phyloP scores from a whole-genome alignment of 495 filamentous ascomycete species.

The Hypoxylon perforatum region DNA sequence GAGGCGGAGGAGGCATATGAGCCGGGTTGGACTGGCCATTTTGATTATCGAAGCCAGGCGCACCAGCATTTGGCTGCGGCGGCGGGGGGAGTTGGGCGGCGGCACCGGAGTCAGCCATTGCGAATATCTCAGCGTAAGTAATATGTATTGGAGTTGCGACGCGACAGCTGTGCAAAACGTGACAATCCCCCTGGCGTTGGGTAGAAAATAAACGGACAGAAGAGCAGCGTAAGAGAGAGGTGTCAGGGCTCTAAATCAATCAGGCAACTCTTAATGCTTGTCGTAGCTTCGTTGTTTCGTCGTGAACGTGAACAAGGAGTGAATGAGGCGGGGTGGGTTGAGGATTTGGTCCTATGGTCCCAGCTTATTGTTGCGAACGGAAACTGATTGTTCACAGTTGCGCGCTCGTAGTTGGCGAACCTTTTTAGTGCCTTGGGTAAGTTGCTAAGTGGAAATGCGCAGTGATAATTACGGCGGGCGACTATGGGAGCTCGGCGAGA shows the following conservation, averaged over 20 bases:
- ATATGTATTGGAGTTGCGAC: slow-evolving; percentile 25
- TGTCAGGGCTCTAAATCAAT: slow-evolving; percentile 26
- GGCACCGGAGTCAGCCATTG: slow-evolving; percentile 75
- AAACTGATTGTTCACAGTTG: slow-evolving; percentile 17
- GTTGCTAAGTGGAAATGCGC: slow-evolving; percentile 24
- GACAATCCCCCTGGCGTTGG: slow-evolving; percentile 27
- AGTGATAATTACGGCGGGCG: slow-evolving; percentile 27
- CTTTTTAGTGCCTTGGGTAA: slow-evolving; percentile 43
- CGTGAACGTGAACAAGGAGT: slow-evolving; percentile 23
- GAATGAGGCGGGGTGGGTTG: slow-evolving; percentile 26
- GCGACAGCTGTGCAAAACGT: slow-evolving; percentile 37
- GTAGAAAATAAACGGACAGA: slow-evolving; percentile 32
- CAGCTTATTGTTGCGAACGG: slow-evolving; percentile 4
- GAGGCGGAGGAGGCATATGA: slow-evolving; percentile 60
- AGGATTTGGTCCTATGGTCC: slow-evolving; percentile 25
- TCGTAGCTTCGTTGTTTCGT: slow-evolving; percentile 37
- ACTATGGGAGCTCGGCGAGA: slow-evolving; percentile 30
- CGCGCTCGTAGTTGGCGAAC: slow-evolving; percentile 35
- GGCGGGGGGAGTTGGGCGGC: slow-evolving; percentile 71
- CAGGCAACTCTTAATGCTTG: slow-evolving; percentile 21
- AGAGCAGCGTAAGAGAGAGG: slow-evolving; percentile 25
- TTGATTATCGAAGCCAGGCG: slow-evolving; percentile 77
- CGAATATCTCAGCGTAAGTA: slow-evolving; percentile 34
- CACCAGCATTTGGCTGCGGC: slow-evolving; percentile 73
- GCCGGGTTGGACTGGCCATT: slow-evolving; percentile 69